Evolutionary conservation across 2,329 filamentous ascomycete genomes (phyloP).

Genomic region (Cladorrhinum sp.): DNA sequence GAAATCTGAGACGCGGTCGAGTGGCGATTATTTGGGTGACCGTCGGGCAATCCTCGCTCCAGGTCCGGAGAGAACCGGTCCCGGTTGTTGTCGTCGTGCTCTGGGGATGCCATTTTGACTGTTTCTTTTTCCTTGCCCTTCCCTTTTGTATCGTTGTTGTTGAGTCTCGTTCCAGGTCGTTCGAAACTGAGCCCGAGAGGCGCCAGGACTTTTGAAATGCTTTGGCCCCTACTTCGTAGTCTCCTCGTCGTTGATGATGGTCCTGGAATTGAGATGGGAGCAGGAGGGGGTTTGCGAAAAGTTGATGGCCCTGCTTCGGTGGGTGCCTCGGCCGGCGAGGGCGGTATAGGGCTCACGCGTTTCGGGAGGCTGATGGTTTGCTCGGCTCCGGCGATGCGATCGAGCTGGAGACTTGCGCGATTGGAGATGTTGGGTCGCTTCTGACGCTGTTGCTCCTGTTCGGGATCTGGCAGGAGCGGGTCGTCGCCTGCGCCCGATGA

Average conservation of each 20-base stretch:
- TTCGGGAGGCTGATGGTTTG: constrained; percentile 52
- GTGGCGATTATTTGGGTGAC: constrained; percentile 37
- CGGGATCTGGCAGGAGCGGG: constrained; percentile 50
- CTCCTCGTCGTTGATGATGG: constrained; percentile 25
- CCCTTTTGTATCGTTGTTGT: constrained; percentile 42
- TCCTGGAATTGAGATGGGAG: constrained; percentile 15
- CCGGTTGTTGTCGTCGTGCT: constrained; percentile 33
- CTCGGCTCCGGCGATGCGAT: constrained; percentile 44
- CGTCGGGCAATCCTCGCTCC: constrained; percentile 43
- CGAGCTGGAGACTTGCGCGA: constrained; percentile 51
- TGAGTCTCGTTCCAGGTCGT: constrained; percentile 12
- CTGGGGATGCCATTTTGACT: constrained; percentile 41
- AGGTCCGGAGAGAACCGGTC: constrained; percentile 48
- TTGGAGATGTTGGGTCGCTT: constrained; percentile 42
- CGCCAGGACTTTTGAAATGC: constrained; percentile 27
- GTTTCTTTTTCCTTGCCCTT: constrained; percentile 50
- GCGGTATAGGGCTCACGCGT: constrained; percentile 43
- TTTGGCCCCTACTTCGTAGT: constrained; percentile 31
- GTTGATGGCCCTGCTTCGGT: constrained; percentile 28
- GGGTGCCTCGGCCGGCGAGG: constrained; percentile 27
- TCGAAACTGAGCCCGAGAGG: constrained; percentile 27
- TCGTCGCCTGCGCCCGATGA: constrained; percentile 43
- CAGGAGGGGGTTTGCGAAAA: constrained; percentile 14
- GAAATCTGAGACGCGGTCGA: constrained; percentile 50
- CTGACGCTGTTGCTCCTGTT: constrained; percentile 51